These are phyloP conservation scores for Citrus maxima DNA, from an alignment of 345 rosid genomes.

Conservation along the genomic window DNA sequence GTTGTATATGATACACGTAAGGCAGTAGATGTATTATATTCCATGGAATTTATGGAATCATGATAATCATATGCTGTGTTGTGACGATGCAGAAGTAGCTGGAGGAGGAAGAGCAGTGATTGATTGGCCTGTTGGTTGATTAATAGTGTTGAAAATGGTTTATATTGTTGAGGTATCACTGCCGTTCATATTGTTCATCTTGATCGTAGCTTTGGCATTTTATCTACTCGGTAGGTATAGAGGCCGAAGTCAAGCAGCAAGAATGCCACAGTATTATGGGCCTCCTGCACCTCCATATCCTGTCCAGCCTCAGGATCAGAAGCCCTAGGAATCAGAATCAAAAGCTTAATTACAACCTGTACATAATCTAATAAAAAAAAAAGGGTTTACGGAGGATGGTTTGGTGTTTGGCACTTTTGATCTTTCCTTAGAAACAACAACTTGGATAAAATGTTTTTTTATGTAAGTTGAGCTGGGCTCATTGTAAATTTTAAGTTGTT, in stretches of 20 bases:
- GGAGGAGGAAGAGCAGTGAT: too few species aligned
- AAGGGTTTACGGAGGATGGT: too few species aligned
- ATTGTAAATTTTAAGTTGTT: too few species aligned
- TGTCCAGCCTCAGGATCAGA: background rate
- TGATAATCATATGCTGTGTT: background rate
- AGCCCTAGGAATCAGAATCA: background rate
- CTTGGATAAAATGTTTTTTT: too few species aligned
- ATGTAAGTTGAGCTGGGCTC: too few species aligned
- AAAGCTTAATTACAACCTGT: background rate
- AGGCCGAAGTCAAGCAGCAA: conserved; percentile 15
- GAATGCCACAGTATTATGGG: conserved; percentile 15
- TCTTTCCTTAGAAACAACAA: too few species aligned
- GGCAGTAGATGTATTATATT: too few species aligned
- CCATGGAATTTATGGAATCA: too few species aligned
- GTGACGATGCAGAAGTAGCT: background rate
- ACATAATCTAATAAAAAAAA: too few species aligned
- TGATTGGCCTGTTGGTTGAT: too few species aligned
- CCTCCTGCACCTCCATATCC: conserved; percentile 16
- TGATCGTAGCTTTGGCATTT: conserved; percentile 31
- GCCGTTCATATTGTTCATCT: conserved; percentile 24
- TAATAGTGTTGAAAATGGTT: conserved; percentile 14
- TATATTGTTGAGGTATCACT: conserved; percentile 22
- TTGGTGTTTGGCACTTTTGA: too few species aligned
- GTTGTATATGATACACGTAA: too few species aligned
- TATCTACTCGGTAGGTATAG: conserved; percentile 32